Base-by-base conservation (phyloP, 495 filamentous ascomycete genomes). In the Xeromyces bisporus region DNA sequence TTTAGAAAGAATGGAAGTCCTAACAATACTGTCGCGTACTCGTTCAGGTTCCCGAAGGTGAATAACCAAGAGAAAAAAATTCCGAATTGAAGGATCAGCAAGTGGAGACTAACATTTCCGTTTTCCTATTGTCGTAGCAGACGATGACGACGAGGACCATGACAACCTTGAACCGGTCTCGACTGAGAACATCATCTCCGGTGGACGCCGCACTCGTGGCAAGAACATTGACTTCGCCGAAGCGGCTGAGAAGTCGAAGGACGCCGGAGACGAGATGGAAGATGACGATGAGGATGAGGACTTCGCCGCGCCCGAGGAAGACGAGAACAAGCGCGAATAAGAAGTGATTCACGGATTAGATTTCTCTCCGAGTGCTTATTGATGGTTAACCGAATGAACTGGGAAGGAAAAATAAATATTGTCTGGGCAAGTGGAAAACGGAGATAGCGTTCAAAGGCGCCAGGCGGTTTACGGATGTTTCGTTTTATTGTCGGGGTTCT, bases 121-220 rank as follows among this genome's bases (percentile, higher is more conserved):
- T 21, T 9, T 21, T 21, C 9, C 15, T 23, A 13, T 18, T 26
- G 11, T 47, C 39, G 49, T 41, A 23, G 34, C 42, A 52, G 53
- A 58, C 35, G 75, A 71, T 7, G 71, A 72, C 25, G 77, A 77
- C 2, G 78, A 80, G 8, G 80, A 80, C 29, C 70, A 75, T 7
- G 82, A 89, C 43, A 75, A 80, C 55, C 73, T 93, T 60, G 80
- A 85, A 51, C 85, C 84, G 52, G 91, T 96, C 51, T 82, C 91
- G 49, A 55, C 68, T 23, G 66, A 69, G 41, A 94, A 94, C 66
- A 93, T 96, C 58, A 73, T 96, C 47, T 28, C 38, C 6, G 63
- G 56, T 35, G 79, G 79, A 47, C 69, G 77, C 25, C 86, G 89
- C 51, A 97, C 89, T 23, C 86, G 89, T 41, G 77, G 80, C 40